phyloP scores from a whole-genome alignment of 495 filamentous ascomycete species.

The Recurvomyces mirabilis region DNA sequence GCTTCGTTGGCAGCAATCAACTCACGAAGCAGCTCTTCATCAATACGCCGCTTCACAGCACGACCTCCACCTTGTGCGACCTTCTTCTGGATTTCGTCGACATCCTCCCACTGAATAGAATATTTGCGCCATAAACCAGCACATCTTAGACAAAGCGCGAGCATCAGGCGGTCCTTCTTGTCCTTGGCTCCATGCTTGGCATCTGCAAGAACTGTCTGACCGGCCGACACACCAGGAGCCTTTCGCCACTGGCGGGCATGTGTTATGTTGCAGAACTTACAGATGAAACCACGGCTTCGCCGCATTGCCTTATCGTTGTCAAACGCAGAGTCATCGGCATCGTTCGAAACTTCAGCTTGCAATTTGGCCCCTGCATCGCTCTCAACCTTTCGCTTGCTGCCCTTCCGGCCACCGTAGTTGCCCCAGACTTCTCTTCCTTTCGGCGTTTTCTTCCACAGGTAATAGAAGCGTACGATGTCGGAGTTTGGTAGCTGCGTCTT shows the following conservation, averaged over 20 bases:
- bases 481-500: conserved; percentile 58
- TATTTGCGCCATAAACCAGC: conserved; percentile 89
- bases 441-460: conserved; percentile 94
- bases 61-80: conserved; percentile 73
- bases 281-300: conserved; percentile 75
- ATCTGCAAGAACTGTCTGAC: conserved; percentile 60
- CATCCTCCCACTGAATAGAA: conserved; percentile 87
- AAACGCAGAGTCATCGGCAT: conserved; percentile 91
- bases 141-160: conserved; percentile 81
- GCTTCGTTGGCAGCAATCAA: conserved; percentile 47
- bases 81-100: conserved; percentile 90
- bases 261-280: conserved; percentile 82
- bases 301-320: conserved; percentile 74
- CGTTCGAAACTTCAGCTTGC: conserved; percentile 85
- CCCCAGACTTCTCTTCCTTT: conserved; percentile 82
- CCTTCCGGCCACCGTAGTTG: conserved; percentile 70
- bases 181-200: conserved; percentile 51
- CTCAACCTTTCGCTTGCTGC: conserved; percentile 60
- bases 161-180: conserved; percentile 62
- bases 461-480: conserved; percentile 84
- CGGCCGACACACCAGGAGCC: conserved; percentile 64
- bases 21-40: conserved; percentile 84
- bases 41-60: conserved; percentile 75
- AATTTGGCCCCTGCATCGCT: conserved; percentile 58
- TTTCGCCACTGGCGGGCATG: conserved; percentile 82